Conservation (phyloP, 2,329 filamentous ascomycete genomes). For the Diaporthe sp. region DNA sequence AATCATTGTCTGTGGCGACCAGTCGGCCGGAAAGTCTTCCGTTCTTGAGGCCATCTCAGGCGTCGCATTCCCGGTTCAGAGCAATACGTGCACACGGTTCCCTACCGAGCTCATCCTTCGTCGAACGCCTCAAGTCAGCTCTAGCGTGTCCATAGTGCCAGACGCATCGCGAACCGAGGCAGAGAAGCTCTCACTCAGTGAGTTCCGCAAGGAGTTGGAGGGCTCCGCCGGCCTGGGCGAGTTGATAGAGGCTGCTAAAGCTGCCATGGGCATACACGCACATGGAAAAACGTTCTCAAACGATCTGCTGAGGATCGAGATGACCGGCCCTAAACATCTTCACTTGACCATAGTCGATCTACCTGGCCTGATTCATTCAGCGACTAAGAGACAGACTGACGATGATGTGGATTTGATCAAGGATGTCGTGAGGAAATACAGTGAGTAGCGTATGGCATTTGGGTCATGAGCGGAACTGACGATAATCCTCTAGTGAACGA, state of each 20-base stretch:
- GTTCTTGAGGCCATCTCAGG: slow-evolving; percentile 64
- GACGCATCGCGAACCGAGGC: slow-evolving; percentile 12
- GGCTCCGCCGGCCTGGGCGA: slow-evolving; percentile 46
- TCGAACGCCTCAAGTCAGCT: slow-evolving; percentile 44
- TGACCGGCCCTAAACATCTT: slow-evolving; percentile 58
- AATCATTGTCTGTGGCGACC: slow-evolving; percentile 37
- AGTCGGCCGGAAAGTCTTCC: slow-evolving; percentile 58
- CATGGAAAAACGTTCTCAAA: slow-evolving; percentile 53
- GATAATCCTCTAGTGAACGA: slow-evolving; percentile 53
- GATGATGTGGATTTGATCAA: slow-evolving; percentile 58
- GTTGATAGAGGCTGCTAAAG: slow-evolving; percentile 54
- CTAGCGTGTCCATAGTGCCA: slow-evolving; percentile 45
- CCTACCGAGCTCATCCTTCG: slow-evolving; percentile 64
- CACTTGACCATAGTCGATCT: slow-evolving; percentile 72
- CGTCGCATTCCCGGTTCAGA: slow-evolving; percentile 64
- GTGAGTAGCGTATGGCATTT: background rate
- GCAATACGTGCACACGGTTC: slow-evolving; percentile 64
- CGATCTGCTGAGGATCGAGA: slow-evolving; percentile 60
- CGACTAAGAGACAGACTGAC: slow-evolving; percentile 56
- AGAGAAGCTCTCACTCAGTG: slow-evolving; percentile 18
- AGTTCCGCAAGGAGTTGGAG: slow-evolving; percentile 37
- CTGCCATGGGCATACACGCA: slow-evolving; percentile 61
- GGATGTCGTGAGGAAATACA: slow-evolving; percentile 66
- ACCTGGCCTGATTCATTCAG: slow-evolving; percentile 64
- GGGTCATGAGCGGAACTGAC: background rate